phyloP scores from a whole-genome alignment of 2,329 filamentous ascomycete species.

The Colletotrichum karsti region DNA sequence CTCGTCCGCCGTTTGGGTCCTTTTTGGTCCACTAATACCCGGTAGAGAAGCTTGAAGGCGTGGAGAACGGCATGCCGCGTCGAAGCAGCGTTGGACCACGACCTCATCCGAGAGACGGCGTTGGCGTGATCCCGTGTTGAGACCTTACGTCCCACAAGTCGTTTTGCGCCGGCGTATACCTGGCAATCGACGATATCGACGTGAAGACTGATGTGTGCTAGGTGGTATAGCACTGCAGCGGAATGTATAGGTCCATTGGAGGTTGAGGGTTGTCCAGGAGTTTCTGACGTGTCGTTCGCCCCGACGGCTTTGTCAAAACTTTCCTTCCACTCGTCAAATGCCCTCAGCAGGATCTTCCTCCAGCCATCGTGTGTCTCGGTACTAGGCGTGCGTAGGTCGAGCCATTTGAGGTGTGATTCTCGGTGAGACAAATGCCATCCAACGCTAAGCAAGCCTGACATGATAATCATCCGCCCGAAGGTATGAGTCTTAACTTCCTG shows the following conservation, averaged over 20 bases:
- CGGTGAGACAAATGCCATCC: slow-evolving; percentile 92
- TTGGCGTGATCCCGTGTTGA: slow-evolving; percentile 78
- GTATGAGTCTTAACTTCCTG: slow-evolving; percentile 85
- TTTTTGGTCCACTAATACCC: slow-evolving; percentile 72
- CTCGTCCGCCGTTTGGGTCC: slow-evolving; percentile 35
- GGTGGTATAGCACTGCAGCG: slow-evolving; percentile 81
- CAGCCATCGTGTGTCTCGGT: slow-evolving; percentile 75
- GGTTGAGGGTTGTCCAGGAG: slow-evolving; percentile 59
- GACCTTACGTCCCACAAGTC: slow-evolving; percentile 81
- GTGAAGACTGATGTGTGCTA: slow-evolving; percentile 90
- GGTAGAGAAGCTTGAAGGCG: slow-evolving; percentile 80
- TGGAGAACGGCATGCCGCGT: slow-evolving; percentile 87
- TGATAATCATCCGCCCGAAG: slow-evolving; percentile 89
- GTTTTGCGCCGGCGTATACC: slow-evolving; percentile 83
- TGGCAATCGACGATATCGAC: slow-evolving; percentile 91
- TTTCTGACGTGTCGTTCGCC: slow-evolving; percentile 40
- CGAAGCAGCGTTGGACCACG: slow-evolving; percentile 79
- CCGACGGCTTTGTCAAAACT: slow-evolving; percentile 80
- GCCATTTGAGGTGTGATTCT: slow-evolving; percentile 83
- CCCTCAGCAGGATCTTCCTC: slow-evolving; percentile 78
- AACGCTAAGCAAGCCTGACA: slow-evolving; percentile 89
- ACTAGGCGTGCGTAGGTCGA: slow-evolving; percentile 72
- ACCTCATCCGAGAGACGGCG: slow-evolving; percentile 78
- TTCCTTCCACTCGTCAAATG: slow-evolving; percentile 87
- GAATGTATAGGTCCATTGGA: slow-evolving; percentile 76